Conservation (phyloP, 306 rosid genomes). For the Fagus sylvatica region DNA sequence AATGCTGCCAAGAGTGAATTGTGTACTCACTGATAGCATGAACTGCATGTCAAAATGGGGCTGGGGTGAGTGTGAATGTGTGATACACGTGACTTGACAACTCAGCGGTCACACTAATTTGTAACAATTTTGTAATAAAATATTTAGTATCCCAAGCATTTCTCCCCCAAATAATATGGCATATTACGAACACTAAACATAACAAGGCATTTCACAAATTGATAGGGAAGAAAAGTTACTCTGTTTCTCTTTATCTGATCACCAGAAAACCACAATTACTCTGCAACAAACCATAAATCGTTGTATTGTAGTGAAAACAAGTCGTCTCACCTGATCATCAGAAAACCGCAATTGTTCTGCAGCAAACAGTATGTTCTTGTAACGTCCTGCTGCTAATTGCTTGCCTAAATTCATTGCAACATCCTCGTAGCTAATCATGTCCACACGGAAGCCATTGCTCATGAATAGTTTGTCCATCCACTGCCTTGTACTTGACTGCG, state of each 20-base stretch:
- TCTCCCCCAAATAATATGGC: no score
- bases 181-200: not conserved
- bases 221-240: not conserved
- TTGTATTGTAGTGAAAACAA: not conserved
- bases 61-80: no score
- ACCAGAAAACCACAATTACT: not conserved
- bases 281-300: not conserved
- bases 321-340: conserved; percentile 59
- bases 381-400: conserved; percentile 38
- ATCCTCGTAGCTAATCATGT: conserved; percentile 45
- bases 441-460: conserved; percentile 76
- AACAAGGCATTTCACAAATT: not conserved
- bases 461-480: conserved; percentile 67
- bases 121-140: no score
- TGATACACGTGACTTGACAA: no score
- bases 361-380: conserved; percentile 50
- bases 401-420: conserved; percentile 51
- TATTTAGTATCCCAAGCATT: no score
- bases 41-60: no score
- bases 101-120: no score
- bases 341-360: conserved; percentile 73
- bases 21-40: no score
- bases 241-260: not conserved
- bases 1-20: no score
- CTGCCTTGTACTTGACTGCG: conserved; percentile 45